phyloP scores from a whole-genome alignment of 352 stramenopile genomes.

The Phytophthora pluvialis region DNA sequence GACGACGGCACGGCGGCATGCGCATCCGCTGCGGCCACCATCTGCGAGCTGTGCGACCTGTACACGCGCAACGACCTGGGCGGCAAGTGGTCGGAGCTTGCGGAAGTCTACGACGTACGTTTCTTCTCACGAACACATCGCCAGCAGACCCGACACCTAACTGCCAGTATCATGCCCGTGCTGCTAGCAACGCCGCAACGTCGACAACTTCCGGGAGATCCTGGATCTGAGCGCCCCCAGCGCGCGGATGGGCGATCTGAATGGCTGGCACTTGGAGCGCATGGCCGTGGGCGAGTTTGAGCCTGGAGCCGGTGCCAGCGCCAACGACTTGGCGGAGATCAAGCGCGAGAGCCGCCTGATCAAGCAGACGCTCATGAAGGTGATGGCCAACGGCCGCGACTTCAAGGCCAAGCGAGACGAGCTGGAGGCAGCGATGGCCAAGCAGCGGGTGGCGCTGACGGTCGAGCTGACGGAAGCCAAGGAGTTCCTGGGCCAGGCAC shows the following conservation, averaged over 20 bases:
- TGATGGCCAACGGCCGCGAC: conserved; percentile 59
- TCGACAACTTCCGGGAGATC: conserved; percentile 81
- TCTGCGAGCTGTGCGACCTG: conserved; percentile 67
- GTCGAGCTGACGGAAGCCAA: conserved; percentile 72
- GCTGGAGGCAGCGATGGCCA: conserved; percentile 66
- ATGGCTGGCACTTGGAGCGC: conserved; percentile 80
- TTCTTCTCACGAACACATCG: background rate
- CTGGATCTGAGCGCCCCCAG: conserved; percentile 69
- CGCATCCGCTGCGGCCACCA: conserved; percentile 32
- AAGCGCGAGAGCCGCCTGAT: conserved; percentile 62
- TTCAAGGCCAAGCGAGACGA: conserved; percentile 65
- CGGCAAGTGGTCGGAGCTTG: conserved; percentile 73
- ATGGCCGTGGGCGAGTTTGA: conserved; percentile 84
- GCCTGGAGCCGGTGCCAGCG: conserved; percentile 31
- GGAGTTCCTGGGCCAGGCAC: conserved; percentile 74
- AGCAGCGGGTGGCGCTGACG: conserved; percentile 73
- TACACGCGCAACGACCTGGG: conserved; percentile 70
- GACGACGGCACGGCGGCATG: conserved; percentile 27
- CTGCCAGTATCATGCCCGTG: background rate
- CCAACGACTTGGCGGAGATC: conserved; percentile 60
- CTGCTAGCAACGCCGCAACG: conserved; percentile 73
- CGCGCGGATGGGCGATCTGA: conserved; percentile 66
- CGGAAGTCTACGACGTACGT: conserved; percentile 75
- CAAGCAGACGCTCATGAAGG: conserved; percentile 62
- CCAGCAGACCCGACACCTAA: background rate